Percentiles rank a stretch among this genome's conserved stretches.
These are phyloP conservation scores for Penicillium turbatum DNA, from an alignment of 495 filamentous ascomycete genomes.

Conservation along the genomic window DNA sequence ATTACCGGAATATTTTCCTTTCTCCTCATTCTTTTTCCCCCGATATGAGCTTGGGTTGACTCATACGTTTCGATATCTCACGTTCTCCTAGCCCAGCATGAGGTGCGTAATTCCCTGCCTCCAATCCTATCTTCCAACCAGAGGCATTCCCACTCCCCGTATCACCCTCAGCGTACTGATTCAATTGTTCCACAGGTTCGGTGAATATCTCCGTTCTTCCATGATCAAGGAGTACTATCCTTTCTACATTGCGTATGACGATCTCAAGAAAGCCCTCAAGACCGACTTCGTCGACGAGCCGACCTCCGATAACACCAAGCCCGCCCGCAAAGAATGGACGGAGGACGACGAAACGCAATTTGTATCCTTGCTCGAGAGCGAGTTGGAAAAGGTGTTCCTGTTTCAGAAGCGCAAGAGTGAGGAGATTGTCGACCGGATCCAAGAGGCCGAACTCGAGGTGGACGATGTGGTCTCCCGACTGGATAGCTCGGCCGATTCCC, in stretches of 20 bases:
- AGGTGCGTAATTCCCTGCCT: constrained; percentile 16
- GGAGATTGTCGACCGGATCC: constrained; percentile 88
- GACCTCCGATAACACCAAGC: constrained; percentile 50
- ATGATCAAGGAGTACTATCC: constrained; percentile 93
- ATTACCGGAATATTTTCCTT: constrained; percentile 2
- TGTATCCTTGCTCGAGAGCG: constrained; percentile 76
- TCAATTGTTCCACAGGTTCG: constrained; percentile 68
- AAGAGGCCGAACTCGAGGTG: constrained; percentile 81
- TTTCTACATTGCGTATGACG: constrained; percentile 97
- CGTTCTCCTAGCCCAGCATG: constrained; percentile 22
- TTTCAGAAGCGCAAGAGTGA: constrained; percentile 95
- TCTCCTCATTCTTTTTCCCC: constrained; percentile 4
- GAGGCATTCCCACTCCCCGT: neutral
- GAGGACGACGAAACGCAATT: constrained; percentile 91
- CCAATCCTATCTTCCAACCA: neutral
- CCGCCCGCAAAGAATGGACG: constrained; percentile 68
- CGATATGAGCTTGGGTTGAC: constrained; percentile 19
- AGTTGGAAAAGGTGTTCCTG: constrained; percentile 93
- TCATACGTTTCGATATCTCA: neutral
- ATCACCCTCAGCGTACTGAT: constrained; percentile 12
- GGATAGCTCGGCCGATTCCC: constrained; percentile 34
- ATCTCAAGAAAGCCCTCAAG: constrained; percentile 83
- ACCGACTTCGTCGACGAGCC: constrained; percentile 57
- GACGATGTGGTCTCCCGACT: constrained; percentile 75
- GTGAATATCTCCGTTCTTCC: constrained; percentile 88